Conservation (phyloP, 495 filamentous ascomycete genomes). For the Podospora australis region DNA sequence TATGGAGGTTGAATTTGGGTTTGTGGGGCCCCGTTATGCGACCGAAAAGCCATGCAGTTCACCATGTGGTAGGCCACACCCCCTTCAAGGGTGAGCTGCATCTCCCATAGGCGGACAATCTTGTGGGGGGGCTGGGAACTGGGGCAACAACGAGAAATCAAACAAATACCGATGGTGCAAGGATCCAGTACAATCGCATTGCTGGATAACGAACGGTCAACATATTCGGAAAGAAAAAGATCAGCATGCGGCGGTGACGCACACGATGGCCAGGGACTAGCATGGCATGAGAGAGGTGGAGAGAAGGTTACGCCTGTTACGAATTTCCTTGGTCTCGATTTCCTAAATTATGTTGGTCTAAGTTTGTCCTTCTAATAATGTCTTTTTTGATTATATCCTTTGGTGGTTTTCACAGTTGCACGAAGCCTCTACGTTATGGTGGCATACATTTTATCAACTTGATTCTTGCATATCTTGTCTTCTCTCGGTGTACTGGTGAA, state of each 20-base stretch:
- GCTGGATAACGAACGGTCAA: not conserved
- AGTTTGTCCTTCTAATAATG: too few relatives aligned
- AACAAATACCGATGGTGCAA: not conserved
- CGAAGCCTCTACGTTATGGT: too few relatives aligned
- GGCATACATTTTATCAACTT: too few relatives aligned
- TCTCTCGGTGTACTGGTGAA: too few relatives aligned
- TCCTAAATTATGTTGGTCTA: too few relatives aligned
- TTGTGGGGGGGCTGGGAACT: not conserved
- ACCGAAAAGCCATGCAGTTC: not conserved
- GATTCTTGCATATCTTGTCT: too few relatives aligned
- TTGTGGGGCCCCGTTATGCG: not conserved
- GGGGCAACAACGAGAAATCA: not conserved
- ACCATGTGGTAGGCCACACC: not conserved
- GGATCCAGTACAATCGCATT: not conserved
- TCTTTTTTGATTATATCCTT: too few relatives aligned
- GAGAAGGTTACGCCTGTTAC: not conserved
- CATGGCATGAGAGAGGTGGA: not conserved
- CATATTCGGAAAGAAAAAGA: not conserved
- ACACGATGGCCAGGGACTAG: not conserved
- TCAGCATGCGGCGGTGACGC: not conserved
- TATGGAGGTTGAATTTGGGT: slow-evolving; percentile 8
- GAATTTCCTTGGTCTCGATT: not conserved
- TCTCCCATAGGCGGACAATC: not conserved
- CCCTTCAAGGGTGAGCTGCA: not conserved
- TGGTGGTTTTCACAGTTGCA: too few relatives aligned